Conservation (phyloP, 164 flowering plant genomes). For the Euptelea pleiosperma region DNA sequence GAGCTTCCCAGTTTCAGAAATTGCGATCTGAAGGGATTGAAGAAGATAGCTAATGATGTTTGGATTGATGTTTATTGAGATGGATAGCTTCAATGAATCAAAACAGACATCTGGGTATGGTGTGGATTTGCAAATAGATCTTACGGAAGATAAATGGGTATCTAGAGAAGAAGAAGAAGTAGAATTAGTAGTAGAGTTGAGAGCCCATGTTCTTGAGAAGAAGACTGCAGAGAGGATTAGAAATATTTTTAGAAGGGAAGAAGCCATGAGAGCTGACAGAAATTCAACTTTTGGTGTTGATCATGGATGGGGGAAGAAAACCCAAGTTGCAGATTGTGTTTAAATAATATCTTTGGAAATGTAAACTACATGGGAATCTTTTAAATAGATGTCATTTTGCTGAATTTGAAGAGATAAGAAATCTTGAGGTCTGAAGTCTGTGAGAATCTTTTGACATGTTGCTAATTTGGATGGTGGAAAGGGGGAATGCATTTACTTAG, state of each 20-base stretch:
- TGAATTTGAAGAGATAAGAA: too few species aligned
- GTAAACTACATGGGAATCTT: too few species aligned
- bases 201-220: constrained; percentile 11
- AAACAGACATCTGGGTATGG: constrained; percentile 77
- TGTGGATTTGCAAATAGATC: constrained; percentile 57
- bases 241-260: constrained; percentile 1
- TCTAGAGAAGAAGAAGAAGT: constrained; percentile 25
- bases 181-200: too few species aligned
- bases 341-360: too few species aligned
- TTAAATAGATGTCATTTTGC: too few species aligned
- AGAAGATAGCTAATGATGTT: constrained; percentile 47
- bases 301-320: too few species aligned
- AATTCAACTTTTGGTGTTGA: too few species aligned
- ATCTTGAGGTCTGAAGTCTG: too few species aligned
- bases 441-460: too few species aligned
- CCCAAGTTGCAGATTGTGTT: too few species aligned
- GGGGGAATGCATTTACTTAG: too few species aligned
- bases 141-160: constrained; percentile 29
- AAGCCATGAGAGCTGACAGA: constrained; percentile 28
- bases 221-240: constrained; percentile 11
- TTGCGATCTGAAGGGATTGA: constrained; percentile 54
- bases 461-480: too few species aligned
- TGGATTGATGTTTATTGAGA: constrained; percentile 59
- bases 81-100: constrained; percentile 60
- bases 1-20: constrained; percentile 47